Base-by-base conservation (phyloP, 1,284 basidiomycete species). In the Cryptococcus maquisensis region DNA sequence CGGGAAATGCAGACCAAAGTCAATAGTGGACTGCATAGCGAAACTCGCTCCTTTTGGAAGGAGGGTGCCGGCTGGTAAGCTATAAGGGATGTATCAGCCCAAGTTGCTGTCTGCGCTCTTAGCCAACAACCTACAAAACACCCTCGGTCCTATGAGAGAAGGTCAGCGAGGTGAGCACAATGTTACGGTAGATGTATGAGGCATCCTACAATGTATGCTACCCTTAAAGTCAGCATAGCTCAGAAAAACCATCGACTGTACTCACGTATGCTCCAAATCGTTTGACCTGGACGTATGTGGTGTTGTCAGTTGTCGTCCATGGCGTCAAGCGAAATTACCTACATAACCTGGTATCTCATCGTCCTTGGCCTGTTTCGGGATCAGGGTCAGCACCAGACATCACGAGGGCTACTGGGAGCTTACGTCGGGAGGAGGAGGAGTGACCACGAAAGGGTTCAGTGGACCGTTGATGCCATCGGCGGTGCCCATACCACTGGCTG, bases 1-100 rank as follows among this genome's bases (percentile, higher is more conserved):
- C 3, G 71, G 71, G 50, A 73, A 70, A 53, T 73, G 70, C 16
- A 73, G 54, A 0, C 69, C 69, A 54, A 73, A 73, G 44, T 73
- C 72, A 26, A 73, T 61, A 1, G 69, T 71, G 16, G 72, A 62
- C 56, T 71, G 69, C 65, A 72, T 71, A 9, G 70, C 72, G 52
- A 73, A 73, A 32, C 62, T 64, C 35, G 64, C 64, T 15, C 72
- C 72, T 54, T 68, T 67, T 3, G 72, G 72, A 8, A 73, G 52
- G 3, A 73, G 55, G 8, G 70, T 71, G 2, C 72, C 72, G 4
- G 72, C 72, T 38, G 72, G 72, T 9, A 73, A 53, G 55, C 71
- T 73, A 42, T 13, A 28, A 41, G 9, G 26, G 10, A 41, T 10
- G 18, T 15, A 24, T n/a, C 21, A 26, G n/a, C 21, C 21, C 0